Base-by-base conservation (phyloP, 805 yeast species). In the Komagataella ulmi region DNA sequence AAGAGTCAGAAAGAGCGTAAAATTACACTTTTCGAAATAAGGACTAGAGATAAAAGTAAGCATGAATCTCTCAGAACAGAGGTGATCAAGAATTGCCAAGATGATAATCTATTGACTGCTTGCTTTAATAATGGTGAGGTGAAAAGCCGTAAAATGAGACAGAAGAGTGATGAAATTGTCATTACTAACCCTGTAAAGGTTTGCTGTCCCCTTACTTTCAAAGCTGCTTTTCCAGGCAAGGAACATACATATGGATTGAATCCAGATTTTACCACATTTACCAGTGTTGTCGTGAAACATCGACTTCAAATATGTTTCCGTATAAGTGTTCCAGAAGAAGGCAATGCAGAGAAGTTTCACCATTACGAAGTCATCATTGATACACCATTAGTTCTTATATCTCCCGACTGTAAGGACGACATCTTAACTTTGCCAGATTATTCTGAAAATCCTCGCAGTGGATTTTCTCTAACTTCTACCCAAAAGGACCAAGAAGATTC, bases 301-400 rank as follows among this genome's bases (percentile, higher is more conserved):
- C 69, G 89, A 49, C 63, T 85, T 49, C 93, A 85, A 61, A 74
- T 85, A 3, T 79, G 85, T 57, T 74, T 85, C 52, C 69, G 93
- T 52, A 78, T 85, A 24, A 78, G 86, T 10, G 80, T 76, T 57
- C 80, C 80, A 1, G 85, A 81, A 53, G 73, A 51, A 17, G 48
- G 73, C 17, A 67, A 65, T 44, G 62, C 68, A 2, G 55, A 58
- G 3, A 77, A 76, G 55, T 65, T 79, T 67, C 88, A 83, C 58
- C 90, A 85, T 62, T 85, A 81, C 59, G 95, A 85, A 58, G 90
- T 85, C 18, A 78, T 85, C 47, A 84, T 85, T 45, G 93, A 85
- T 60, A 84, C 91, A 0, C 93, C 93, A 0, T 71, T 85, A 44
- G 72, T 76, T 30, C 61, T 79, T 17, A 66, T 77, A n/a, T 75